Percentiles rank a stretch among this genome's conserved stretches.
These are phyloP conservation scores for Metschnikowia proteae DNA, from an alignment of 805 yeast genomes.

Conservation along the genomic window DNA sequence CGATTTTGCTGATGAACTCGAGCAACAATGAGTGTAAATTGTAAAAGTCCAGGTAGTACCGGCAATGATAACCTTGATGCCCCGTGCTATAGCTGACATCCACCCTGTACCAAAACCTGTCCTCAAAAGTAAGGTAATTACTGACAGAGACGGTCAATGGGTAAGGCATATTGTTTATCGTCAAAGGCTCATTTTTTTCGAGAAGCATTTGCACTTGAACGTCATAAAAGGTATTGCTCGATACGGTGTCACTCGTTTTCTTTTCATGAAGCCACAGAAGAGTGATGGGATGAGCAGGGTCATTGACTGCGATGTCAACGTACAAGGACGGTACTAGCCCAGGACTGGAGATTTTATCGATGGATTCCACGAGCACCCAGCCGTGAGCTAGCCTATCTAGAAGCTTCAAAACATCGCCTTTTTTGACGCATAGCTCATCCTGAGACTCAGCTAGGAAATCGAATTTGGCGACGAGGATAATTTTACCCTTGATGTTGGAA, in stretches of 20 bases:
- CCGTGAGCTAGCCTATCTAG: slow-evolving; percentile 48
- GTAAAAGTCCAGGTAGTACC: slow-evolving; percentile 52
- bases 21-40: slow-evolving; percentile 38
- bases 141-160: slow-evolving; percentile 36
- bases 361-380: slow-evolving; percentile 55
- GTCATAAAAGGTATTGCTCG: slow-evolving; percentile 22
- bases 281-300: slow-evolving; percentile 36
- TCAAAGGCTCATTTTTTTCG: slow-evolving; percentile 19
- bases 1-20: slow-evolving; percentile 9
- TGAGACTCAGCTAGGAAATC: slow-evolving; percentile 41
- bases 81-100: slow-evolving; percentile 37
- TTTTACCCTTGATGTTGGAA: slow-evolving; percentile 24
- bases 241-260: slow-evolving; percentile 2
- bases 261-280: slow-evolving; percentile 31
- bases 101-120: slow-evolving; percentile 50
- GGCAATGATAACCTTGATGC: slow-evolving; percentile 38
- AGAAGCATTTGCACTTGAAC: slow-evolving; percentile 24
- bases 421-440: slow-evolving; percentile 43
- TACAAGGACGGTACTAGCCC: slow-evolving; percentile 53
- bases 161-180: slow-evolving; percentile 29
- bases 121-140: slow-evolving; percentile 38
- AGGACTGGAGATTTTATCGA: slow-evolving; percentile 41
- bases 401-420: slow-evolving; percentile 52
- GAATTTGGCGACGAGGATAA: slow-evolving; percentile 45
- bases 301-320: slow-evolving; percentile 45